Evolutionary conservation across 768 basidiomycete genomes (phyloP).

Genomic region (Baorangia bicolor): DNA sequence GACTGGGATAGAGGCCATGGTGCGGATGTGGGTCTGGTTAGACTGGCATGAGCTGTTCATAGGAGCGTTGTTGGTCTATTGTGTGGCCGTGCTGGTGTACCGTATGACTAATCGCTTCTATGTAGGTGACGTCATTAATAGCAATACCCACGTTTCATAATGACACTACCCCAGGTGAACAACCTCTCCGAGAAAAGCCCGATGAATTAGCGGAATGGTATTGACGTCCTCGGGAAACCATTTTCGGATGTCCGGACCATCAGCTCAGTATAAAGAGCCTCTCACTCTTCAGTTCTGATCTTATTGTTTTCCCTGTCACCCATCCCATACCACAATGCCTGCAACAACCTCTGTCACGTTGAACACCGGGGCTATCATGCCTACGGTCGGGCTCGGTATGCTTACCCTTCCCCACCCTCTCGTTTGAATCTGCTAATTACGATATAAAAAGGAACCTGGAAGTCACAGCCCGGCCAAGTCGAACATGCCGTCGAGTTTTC

Average conservation of each 20-base stretch:
- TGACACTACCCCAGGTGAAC: no score
- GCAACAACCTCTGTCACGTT: constrained; percentile 51
- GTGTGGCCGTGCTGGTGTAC: not conserved
- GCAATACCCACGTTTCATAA: not conserved
- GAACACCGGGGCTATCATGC: constrained; percentile 77
- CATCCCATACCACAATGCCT: constrained; percentile 36
- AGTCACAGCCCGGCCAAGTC: constrained; percentile 64
- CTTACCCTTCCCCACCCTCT: not conserved
- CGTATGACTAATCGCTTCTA: not conserved
- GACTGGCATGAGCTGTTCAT: constrained; percentile 8
- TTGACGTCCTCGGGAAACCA: not conserved
- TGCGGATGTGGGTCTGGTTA: constrained; percentile 51
- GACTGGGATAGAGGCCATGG: constrained; percentile 37
- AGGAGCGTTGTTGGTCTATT: not conserved
- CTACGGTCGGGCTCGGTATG: constrained; percentile 63
- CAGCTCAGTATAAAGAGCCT: not conserved
- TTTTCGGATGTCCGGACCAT: not conserved
- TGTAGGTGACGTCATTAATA: constrained; percentile 4
- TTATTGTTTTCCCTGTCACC: not conserved
- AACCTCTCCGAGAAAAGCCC: constrained; percentile 5
- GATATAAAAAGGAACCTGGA: constrained; percentile 62
- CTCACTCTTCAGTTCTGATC: not conserved
- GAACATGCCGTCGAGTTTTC: constrained; percentile 70
- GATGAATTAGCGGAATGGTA: not conserved
- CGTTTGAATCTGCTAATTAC: not conserved